phyloP scores from a whole-genome alignment of 352 stramenopile genomes.

The Globisporangium yorkense region DNA sequence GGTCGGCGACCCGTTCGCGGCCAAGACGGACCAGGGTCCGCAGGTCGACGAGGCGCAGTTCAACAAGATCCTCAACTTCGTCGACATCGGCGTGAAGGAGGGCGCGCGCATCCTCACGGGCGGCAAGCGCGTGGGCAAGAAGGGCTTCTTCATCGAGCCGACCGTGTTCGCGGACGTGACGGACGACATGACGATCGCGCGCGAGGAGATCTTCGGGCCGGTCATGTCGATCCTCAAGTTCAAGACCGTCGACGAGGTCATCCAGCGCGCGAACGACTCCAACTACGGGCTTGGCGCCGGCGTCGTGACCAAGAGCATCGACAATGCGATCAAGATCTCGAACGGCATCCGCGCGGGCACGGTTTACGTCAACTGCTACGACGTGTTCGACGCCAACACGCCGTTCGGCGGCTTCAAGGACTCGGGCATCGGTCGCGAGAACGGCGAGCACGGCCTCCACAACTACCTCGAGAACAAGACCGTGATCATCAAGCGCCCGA shows the following conservation, averaged over 20 bases:
- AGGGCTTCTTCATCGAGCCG: slow-evolving; percentile 89
- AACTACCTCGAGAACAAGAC: slow-evolving; percentile 82
- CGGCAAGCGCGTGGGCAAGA: slow-evolving; percentile 57
- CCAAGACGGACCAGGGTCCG: slow-evolving; percentile 36
- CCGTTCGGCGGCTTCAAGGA: slow-evolving; percentile 88
- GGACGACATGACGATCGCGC: slow-evolving; percentile 85
- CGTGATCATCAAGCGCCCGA: slow-evolving; percentile 60
- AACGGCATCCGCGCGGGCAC: slow-evolving; percentile 87
- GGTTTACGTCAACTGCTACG: slow-evolving; percentile 94
- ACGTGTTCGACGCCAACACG: slow-evolving; percentile 81
- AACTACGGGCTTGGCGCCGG: slow-evolving; percentile 84
- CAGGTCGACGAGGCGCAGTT: slow-evolving; percentile 72
- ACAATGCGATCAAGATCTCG: slow-evolving; percentile 82
- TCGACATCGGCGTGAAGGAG: slow-evolving; percentile 70
- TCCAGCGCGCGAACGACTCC: slow-evolving; percentile 81
- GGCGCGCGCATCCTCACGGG: slow-evolving; percentile 81
- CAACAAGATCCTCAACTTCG: slow-evolving; percentile 82
- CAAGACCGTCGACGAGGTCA: slow-evolving; percentile 85
- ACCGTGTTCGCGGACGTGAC: slow-evolving; percentile 87
- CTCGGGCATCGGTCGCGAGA: slow-evolving; percentile 79
- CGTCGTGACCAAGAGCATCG: slow-evolving; percentile 87
- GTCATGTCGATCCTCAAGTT: slow-evolving; percentile 89
- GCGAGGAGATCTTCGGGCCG: slow-evolving; percentile 92
- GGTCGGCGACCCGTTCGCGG: slow-evolving; percentile 48
- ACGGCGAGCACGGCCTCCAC: slow-evolving; percentile 60